Evolutionary conservation across 805 yeast species (phyloP).

Genomic region (Candida patagonica): DNA sequence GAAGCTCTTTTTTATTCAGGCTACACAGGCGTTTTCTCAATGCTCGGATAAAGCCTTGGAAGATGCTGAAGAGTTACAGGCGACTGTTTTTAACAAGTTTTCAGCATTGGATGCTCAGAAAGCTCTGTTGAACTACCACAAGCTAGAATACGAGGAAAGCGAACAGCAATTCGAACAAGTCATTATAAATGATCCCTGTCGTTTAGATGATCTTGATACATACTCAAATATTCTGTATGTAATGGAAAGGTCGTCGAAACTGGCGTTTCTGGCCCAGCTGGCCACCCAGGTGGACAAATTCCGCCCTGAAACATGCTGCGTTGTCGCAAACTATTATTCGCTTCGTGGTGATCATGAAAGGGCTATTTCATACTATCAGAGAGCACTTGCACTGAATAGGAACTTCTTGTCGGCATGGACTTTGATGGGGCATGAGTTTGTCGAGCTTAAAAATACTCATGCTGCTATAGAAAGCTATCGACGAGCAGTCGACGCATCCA

Average conservation of each 20-base stretch:
- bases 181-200: constrained; percentile 63
- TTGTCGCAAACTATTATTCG: constrained; percentile 87
- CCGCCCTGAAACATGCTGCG: constrained; percentile 91
- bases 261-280: constrained; percentile 79
- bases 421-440: constrained; percentile 97
- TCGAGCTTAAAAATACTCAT: constrained; percentile 89
- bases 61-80: constrained; percentile 39
- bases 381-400: constrained; percentile 76
- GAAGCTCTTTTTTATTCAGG: constrained; percentile 54
- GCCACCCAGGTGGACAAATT: constrained; percentile 75
- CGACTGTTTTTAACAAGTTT: constrained; percentile 58
- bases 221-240: constrained; percentile 94
- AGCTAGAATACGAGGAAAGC: constrained; percentile 75
- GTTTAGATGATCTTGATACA: constrained; percentile 84
- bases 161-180: constrained; percentile 72
- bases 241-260: constrained; percentile 77
- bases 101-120: constrained; percentile 69
- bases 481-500: constrained; percentile 82
- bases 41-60: constrained; percentile 39
- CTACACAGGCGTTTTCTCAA: constrained; percentile 73
- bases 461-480: constrained; percentile 96
- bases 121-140: constrained; percentile 74
- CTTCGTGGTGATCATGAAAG: constrained; percentile 89
- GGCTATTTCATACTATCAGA: constrained; percentile 83
- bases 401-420: constrained; percentile 92